phyloP scores from a whole-genome alignment of 306 rosid genomes.

The Abrus precatorius region DNA sequence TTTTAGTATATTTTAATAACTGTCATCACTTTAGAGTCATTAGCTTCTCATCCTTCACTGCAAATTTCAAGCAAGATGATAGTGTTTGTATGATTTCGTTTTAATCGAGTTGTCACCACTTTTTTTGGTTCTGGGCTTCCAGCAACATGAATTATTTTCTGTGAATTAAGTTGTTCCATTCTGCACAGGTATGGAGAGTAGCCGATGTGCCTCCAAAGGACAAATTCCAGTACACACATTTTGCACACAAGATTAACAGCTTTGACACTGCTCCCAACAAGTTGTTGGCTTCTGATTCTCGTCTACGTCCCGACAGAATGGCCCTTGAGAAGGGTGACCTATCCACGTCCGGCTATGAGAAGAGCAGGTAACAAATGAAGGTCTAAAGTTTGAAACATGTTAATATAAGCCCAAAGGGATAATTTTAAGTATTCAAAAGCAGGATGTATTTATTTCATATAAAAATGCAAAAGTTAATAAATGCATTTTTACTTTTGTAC shows the following conservation, averaged over 20 bases:
- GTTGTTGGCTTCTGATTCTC: conserved; percentile 90
- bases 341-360: conserved; percentile 80
- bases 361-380: conserved; percentile 70
- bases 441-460: too few relatives aligned
- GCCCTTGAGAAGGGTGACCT: conserved; percentile 94
- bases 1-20: not conserved
- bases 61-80: not conserved
- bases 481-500: too few relatives aligned
- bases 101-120: not conserved
- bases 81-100: not conserved
- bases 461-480: too few relatives aligned
- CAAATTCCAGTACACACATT: conserved; percentile 91
- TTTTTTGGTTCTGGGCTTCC: not conserved
- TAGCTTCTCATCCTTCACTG: not conserved
- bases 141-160: not conserved
- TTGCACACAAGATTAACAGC: conserved; percentile 96
- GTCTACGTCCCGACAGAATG: conserved; percentile 88
- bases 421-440: too few relatives aligned
- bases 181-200: conserved; percentile 90
- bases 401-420: too few relatives aligned
- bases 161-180: conserved; percentile 16
- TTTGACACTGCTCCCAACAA: conserved; percentile 92
- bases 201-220: conserved; percentile 79
- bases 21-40: not conserved
- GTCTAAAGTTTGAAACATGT: not conserved